phyloP scores from a whole-genome alignment of 108 stramenopile genomes.

The Aurantiochytrium sp. region DNA sequence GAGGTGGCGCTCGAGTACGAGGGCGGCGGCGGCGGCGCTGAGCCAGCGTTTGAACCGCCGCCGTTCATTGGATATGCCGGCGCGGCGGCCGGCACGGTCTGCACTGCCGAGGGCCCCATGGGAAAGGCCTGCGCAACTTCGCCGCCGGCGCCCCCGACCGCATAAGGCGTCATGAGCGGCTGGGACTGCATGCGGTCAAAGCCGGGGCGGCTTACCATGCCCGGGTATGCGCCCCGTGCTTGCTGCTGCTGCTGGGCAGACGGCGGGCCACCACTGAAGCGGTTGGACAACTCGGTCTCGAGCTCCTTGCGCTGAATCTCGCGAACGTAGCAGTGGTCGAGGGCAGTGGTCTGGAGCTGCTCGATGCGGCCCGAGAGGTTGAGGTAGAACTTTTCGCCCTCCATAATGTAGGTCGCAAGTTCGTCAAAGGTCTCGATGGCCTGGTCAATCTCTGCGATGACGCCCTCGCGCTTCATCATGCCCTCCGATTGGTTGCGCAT shows the following conservation, averaged over 20 bases:
- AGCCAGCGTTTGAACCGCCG: not conserved
- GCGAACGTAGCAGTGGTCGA: constrained; percentile 26
- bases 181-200: not conserved
- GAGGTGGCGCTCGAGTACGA: not conserved
- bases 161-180: constrained; percentile 17
- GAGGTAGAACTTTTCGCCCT: not conserved
- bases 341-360: not conserved
- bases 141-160: not conserved
- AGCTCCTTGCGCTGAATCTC: constrained; percentile 23
- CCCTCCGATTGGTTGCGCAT: not conserved
- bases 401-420: not conserved
- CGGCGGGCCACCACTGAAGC: not conserved
- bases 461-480: not conserved
- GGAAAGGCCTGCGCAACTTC: not conserved
- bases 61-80: not conserved
- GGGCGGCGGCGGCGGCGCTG: not conserved
- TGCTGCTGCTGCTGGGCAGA: not conserved
- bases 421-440: constrained; percentile 15
- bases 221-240: not conserved
- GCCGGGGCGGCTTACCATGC: not conserved
- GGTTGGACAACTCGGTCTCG: not conserved
- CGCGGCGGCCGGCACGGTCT: not conserved
- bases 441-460: constrained; percentile 9
- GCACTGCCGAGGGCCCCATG: not conserved
- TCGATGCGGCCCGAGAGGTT: not conserved